Evolutionary conservation across 1,284 basidiomycete species (phyloP), one percentile per base, ranked within the genome.

Genomic region (Microbotryum lychnidis-dioicae): DNA sequence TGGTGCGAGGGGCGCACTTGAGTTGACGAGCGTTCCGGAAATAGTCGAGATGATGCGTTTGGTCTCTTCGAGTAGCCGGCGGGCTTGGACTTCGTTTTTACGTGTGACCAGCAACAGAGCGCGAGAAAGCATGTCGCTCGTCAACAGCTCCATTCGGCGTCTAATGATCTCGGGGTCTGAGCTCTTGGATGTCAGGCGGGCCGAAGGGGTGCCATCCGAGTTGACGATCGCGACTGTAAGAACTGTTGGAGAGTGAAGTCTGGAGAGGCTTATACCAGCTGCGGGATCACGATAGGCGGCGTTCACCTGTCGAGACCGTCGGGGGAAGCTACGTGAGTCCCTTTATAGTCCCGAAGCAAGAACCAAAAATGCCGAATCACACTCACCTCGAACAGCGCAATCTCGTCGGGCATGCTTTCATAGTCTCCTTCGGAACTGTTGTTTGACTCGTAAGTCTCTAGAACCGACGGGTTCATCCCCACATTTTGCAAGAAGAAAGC

Each of bases 101-200:
- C 90, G 80, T 21, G 87, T 87, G 52, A 94, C 90, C 33, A 94
- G 81, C 25, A 96, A 86, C 29, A 97, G 81, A 9, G 88, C 87
- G 23, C 92, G 85, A 2, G 90, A 92, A 72, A 96, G 89, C 89
- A 96, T 96, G 76, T 97, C 92, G 31, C 86, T 87, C 16, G 89
- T 86, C 31, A 96, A 81, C 6, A 96, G 82, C 77, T 97, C 92
- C 87, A 94, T 93, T 33, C 92, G 79, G 47, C 92, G 81, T n/a
- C 91, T 83, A 27, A 93, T 85, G 68, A 97, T 90, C 47, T 86
- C 83, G 0, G 90, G 85, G 73, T 94, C 89, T 16, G 81, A 77
- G 18, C 68, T 70, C 52, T 74, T 71, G 62, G 72, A 42, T 16
- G 16, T 10, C 37, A 42, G 73, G 76, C 69, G 50, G 48, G 74